Evolutionary conservation across 495 filamentous ascomycete species (phyloP).

Genomic region (Ramalina intermedia): DNA sequence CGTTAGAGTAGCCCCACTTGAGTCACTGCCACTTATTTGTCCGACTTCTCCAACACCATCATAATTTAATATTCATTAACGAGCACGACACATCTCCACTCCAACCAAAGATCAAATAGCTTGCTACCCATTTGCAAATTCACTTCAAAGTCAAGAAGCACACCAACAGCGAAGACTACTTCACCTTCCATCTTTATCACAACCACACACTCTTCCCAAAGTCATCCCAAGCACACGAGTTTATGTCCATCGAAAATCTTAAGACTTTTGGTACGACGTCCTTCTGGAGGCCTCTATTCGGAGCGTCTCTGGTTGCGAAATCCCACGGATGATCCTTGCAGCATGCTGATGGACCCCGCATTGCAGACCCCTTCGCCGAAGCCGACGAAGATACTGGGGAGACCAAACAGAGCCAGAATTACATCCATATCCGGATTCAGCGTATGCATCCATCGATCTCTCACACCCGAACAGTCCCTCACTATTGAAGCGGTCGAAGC

Average conservation of each 20-base stretch:
- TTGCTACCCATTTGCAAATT: conserved; percentile 10
- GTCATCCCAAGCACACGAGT: conserved; percentile 41
- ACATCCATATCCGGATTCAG: conserved; percentile 99
- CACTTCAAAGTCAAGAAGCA: conserved; percentile 9
- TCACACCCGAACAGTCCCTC: background rate
- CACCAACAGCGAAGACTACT: background rate
- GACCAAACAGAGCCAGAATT: conserved; percentile 86
- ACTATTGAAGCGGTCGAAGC: background rate
- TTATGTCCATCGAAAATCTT: conserved; percentile 99
- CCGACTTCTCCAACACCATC: background rate
- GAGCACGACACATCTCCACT: background rate
- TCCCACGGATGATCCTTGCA: background rate
- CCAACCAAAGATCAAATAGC: background rate
- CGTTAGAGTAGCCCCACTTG: background rate
- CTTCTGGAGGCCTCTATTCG: background rate
- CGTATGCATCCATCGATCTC: conserved; percentile 46
- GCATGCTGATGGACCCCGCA: background rate
- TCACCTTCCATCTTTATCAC: background rate
- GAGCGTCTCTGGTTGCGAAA: background rate
- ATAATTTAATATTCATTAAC: background rate
- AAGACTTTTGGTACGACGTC: conserved; percentile 84
- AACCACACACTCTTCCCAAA: conserved; percentile 4
- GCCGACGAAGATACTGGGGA: conserved; percentile 98
- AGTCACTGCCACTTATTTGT: too few species aligned
- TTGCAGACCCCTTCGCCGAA: conserved; percentile 98